These are phyloP conservation scores for Phytophthora ramorum DNA, from an alignment of 352 stramenopile species.

Conservation along the genomic window DNA sequence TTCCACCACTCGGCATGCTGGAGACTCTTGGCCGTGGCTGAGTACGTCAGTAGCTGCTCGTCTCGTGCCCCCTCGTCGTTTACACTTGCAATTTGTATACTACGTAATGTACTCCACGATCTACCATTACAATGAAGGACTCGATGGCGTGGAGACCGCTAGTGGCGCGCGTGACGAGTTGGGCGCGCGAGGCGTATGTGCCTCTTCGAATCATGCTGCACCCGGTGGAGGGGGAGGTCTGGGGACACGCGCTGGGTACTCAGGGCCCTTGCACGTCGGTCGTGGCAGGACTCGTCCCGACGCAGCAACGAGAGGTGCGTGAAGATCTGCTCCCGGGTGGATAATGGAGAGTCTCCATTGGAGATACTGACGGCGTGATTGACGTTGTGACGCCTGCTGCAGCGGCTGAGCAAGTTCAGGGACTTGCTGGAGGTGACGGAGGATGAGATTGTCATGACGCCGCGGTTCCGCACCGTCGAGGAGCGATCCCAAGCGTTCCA, in stretches of 20 bases:
- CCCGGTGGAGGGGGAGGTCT: slow-evolving; percentile 31
- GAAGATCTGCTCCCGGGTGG: not conserved
- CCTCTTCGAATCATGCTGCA: slow-evolving; percentile 63
- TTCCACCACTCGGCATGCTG: slow-evolving; percentile 15
- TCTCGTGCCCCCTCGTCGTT: slow-evolving; percentile 13
- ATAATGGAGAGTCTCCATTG: not conserved
- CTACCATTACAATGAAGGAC: not conserved
- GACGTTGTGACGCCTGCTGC: not conserved
- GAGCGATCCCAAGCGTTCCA: slow-evolving; percentile 57
- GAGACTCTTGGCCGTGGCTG: no score
- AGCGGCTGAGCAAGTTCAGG: slow-evolving; percentile 45
- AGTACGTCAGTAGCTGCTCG: slow-evolving; percentile 2
- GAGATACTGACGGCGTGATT: not conserved
- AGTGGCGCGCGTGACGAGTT: slow-evolving; percentile 48
- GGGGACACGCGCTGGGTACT: slow-evolving; percentile 15
- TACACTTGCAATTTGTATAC: slow-evolving; percentile 29
- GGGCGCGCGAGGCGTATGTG: slow-evolving; percentile 52
- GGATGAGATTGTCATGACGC: slow-evolving; percentile 41
- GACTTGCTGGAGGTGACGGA: slow-evolving; percentile 42
- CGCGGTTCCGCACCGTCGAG: slow-evolving; percentile 32
- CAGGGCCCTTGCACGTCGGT: slow-evolving; percentile 29
- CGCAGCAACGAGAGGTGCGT: slow-evolving; percentile 40
- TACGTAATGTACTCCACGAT: not conserved
- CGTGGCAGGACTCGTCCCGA: slow-evolving; percentile 47
- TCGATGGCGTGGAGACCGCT: slow-evolving; percentile 40